phyloP scores from a whole-genome alignment of 2,329 filamentous ascomycete genomes.

The Penicillium sclerotiorum region DNA sequence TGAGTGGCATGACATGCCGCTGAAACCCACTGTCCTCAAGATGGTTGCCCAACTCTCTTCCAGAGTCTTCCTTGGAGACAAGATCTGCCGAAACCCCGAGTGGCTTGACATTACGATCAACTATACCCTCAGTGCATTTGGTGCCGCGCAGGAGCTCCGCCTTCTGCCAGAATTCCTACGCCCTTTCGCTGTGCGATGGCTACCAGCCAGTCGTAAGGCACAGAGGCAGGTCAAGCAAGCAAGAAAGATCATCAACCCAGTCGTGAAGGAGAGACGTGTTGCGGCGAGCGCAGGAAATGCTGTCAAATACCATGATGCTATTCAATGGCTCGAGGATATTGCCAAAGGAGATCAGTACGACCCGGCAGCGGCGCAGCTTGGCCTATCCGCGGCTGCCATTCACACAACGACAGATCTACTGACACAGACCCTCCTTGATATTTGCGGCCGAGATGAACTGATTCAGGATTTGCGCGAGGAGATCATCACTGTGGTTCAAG shows the following conservation, averaged over 20 bases:
- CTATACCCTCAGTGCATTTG: slow-evolving; percentile 13
- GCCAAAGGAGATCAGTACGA: slow-evolving; percentile 5
- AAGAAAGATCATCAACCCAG: slow-evolving; percentile 9
- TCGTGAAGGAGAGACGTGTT: slow-evolving; percentile 8
- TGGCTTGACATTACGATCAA: slow-evolving; percentile 20
- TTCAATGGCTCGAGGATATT: slow-evolving; percentile 5
- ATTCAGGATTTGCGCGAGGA: slow-evolving; percentile 10
- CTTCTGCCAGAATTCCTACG: slow-evolving; percentile 13
- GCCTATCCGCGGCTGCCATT: slow-evolving; percentile 7
- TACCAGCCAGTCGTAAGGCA: slow-evolving; percentile 15
- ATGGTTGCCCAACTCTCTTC: slow-evolving; percentile 22
- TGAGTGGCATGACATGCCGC: slow-evolving; percentile 22
- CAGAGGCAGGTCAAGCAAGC: slow-evolving; percentile 12
- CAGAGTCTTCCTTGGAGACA: slow-evolving; percentile 16
- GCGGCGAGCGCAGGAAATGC: background rate
- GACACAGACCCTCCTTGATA: slow-evolving; percentile 4
- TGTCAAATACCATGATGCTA: background rate
- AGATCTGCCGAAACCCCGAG: slow-evolving; percentile 19
- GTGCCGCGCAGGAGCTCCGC: slow-evolving; percentile 9
- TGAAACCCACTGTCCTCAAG: slow-evolving; percentile 14
- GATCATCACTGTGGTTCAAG: slow-evolving; percentile 1
- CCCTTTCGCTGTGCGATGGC: slow-evolving; percentile 6
- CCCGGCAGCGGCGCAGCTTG: slow-evolving; percentile 1
- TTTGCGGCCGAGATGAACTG: slow-evolving; percentile 1
- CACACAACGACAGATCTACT: slow-evolving; percentile 9